These are phyloP conservation scores for Albizia julibrissin DNA, from an alignment of 306 rosid species.

Conservation along the genomic window DNA sequence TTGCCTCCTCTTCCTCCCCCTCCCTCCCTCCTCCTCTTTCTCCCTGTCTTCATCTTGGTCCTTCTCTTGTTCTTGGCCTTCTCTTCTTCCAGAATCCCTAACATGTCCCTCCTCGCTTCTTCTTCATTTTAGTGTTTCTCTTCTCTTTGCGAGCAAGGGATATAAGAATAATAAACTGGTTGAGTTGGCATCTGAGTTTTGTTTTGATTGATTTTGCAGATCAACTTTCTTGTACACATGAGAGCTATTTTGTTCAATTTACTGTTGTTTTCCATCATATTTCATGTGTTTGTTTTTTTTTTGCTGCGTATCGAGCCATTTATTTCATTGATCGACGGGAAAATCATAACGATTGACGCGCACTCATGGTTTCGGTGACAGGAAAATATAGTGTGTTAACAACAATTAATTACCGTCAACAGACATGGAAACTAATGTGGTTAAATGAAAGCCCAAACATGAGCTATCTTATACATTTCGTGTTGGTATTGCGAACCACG, in stretches of 20 bases:
- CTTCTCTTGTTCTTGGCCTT: constrained; percentile 57
- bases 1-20: constrained; percentile 73
- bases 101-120: not conserved
- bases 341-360: not conserved
- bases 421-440: not conserved
- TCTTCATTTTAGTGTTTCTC: not conserved
- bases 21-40: constrained; percentile 44
- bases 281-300: not conserved
- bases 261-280: not conserved
- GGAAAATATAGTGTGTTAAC: not conserved
- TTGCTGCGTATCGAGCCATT: not conserved
- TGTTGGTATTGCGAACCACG: not conserved
- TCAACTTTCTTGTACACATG: not conserved
- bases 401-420: not conserved
- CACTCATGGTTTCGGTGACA: not conserved
- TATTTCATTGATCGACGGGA: not conserved
- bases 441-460: not conserved
- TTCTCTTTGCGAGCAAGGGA: not conserved
- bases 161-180: not conserved
- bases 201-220: not conserved
- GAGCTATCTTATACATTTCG: not conserved
- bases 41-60: constrained; percentile 50
- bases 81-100: constrained; percentile 37
- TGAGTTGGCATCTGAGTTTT: not conserved
- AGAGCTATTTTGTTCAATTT: not conserved